Evolutionary conservation across 305 asterid species (phyloP), one percentile per base, ranked within the genome.

Genomic region (Euphrasia arctica): DNA sequence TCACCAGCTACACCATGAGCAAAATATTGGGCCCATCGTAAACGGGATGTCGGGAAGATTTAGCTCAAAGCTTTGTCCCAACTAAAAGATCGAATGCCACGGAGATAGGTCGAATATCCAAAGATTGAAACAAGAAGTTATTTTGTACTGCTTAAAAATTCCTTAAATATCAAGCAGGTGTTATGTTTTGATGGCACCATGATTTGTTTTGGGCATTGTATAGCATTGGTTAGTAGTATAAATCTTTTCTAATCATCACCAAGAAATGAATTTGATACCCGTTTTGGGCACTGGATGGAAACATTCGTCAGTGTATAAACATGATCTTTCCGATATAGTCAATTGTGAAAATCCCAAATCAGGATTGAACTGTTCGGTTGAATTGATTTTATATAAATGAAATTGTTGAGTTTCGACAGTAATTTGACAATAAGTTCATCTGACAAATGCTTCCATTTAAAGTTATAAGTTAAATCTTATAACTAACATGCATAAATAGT

Each of bases 21-120:
- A 79, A 2, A 79, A 64, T 60, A 75, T 75, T 48, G 79, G 84
- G 14, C 78, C 76, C 18, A 9, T 69, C 4, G 57, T 57, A 52
- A 71, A 58, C 0, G 84, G 83, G 54, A 62, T 76, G 45, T 69
- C 78, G 15, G 77, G 79, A 72, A 81, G 82, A 54, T 78, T 81
- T 54, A 84, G 79, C 76, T 77, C 86, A 9, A 88, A 82, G 74
- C 80, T 73, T 8, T 79, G 82, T 22, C 64, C 72, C 66, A 86
- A 72, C 58, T 74, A 63, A 10, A 74, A 72, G 80, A 60, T 41
- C 61, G 0, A 65, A 63, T 67, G 66, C 63, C 70, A 66, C 77
- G 74, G 82, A 75, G 54, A 66, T 64, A 60, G 85, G 74, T 0
- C 64, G 43, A 65, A 28, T 43, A 8, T 54, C 78, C 62, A 74